Percentiles rank a stretch among this genome's conserved stretches.
phyloP scores from a whole-genome alignment of 352 stramenopile species.

The Stramenopiles sp. region DNA sequence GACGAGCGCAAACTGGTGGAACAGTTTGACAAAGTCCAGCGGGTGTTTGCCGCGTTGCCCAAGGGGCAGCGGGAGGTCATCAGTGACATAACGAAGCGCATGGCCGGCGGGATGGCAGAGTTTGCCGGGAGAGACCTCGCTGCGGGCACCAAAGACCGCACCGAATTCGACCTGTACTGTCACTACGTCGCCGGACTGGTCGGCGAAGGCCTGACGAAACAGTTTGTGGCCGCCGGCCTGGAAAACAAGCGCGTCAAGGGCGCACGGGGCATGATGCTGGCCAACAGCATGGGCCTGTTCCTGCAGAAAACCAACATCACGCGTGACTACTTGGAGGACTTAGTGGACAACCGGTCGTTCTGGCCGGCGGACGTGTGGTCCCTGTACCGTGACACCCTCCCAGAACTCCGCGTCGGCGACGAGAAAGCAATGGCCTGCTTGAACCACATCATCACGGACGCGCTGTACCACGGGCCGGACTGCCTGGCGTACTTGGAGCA shows the following conservation, averaged over 20 bases:
- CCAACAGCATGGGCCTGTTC: constrained; percentile 68
- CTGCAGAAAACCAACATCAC: constrained; percentile 86
- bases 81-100: constrained; percentile 54
- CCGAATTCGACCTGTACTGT: constrained; percentile 70
- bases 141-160: constrained; percentile 49
- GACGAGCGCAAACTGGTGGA: too few species aligned
- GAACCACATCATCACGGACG: constrained; percentile 73
- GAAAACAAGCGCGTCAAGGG: constrained; percentile 35
- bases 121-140: constrained; percentile 65
- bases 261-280: constrained; percentile 30
- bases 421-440: constrained; percentile 40
- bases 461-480: constrained; percentile 52
- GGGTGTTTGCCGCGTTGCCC: constrained; percentile 31
- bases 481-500: constrained; percentile 61
- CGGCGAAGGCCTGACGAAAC: constrained; percentile 56
- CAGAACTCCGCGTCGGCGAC: constrained; percentile 21
- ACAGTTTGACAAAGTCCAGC: constrained; percentile 35
- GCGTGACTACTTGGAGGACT: constrained; percentile 77
- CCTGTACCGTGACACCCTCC: constrained; percentile 14
- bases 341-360: constrained; percentile 65
- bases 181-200: constrained; percentile 72
- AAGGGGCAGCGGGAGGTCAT: constrained; percentile 42
- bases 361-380: constrained; percentile 64
- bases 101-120: constrained; percentile 68
- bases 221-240: constrained; percentile 42